phyloP scores from a whole-genome alignment of 306 rosid species.

The Prunus kanzakura region DNA sequence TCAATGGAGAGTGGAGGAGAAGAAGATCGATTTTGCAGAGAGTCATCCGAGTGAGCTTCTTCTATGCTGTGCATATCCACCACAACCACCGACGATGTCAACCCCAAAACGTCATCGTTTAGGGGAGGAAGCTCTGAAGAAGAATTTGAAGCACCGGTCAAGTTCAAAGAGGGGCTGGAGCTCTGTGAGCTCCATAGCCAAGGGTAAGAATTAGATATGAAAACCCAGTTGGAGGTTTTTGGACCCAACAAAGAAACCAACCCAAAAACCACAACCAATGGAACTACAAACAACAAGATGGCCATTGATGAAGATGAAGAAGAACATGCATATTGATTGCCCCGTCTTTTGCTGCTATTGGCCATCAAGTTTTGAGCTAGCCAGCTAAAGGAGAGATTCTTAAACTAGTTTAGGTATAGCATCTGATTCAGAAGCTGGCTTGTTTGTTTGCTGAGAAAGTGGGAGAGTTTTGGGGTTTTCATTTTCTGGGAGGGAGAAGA shows the following conservation, averaged over 20 bases:
- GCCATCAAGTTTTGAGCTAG: neutral
- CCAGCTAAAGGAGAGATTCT: neutral
- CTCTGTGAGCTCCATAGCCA: constrained; percentile 19
- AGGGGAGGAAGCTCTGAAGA: neutral
- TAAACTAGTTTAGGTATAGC: neutral
- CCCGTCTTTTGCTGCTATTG: neutral
- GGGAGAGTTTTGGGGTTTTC: constrained; percentile 4
- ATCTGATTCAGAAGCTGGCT: neutral
- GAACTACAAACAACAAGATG: constrained; percentile 44
- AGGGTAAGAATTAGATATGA: constrained; percentile 9
- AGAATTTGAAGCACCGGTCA: neutral
- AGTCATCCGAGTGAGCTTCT: constrained; percentile 50
- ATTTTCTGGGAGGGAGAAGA: neutral
- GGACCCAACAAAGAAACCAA: constrained; percentile 56
- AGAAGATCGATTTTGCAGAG: constrained; percentile 40
- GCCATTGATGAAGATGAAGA: constrained; percentile 28
- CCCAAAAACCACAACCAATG: constrained; percentile 52
- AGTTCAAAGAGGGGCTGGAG: constrained; percentile 12
- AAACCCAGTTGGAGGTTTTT: constrained; percentile 32
- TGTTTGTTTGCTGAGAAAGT: neutral
- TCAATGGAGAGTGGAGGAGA: constrained; percentile 41
- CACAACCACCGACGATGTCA: constrained; percentile 35
- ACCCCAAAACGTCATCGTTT: constrained; percentile 21
- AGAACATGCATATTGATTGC: constrained; percentile 22
- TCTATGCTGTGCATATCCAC: constrained; percentile 24